phyloP scores from a whole-genome alignment of 306 rosid genomes.

The Trifolium subterraneum region DNA sequence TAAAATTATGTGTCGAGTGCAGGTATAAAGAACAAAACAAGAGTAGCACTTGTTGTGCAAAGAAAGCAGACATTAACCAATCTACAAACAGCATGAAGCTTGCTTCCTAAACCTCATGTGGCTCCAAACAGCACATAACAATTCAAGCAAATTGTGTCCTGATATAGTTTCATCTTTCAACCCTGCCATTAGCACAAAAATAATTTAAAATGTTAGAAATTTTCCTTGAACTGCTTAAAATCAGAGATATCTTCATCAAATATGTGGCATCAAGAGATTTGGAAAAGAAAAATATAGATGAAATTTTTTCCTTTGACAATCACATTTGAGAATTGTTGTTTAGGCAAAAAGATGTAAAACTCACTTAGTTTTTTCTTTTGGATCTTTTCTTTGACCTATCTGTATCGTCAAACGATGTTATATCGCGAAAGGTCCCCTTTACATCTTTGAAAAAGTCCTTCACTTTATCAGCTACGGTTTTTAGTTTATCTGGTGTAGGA shows the following conservation, averaged over 20 bases:
- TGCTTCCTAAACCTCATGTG: constrained; percentile 28
- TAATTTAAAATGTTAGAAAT: constrained; percentile 21
- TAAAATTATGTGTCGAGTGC: constrained; percentile 33
- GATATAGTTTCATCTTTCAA: constrained; percentile 47
- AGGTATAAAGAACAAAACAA: constrained; percentile 52
- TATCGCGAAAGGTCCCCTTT: constrained; percentile 84
- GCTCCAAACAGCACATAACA: constrained; percentile 41
- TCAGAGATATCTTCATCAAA: background rate
- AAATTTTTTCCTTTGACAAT: constrained; percentile 15
- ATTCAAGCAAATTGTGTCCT: constrained; percentile 39
- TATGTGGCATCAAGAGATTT: constrained; percentile 12
- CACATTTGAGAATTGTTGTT: constrained; percentile 23
- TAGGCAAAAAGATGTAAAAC: constrained; percentile 38
- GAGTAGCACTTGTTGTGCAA: constrained; percentile 42
- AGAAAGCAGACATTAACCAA: constrained; percentile 32
- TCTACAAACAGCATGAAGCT: constrained; percentile 30
- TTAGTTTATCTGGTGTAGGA: constrained; percentile 83
- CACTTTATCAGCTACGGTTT: constrained; percentile 79
- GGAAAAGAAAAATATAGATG: background rate
- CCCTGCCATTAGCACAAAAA: constrained; percentile 51
- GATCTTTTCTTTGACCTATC: constrained; percentile 57
- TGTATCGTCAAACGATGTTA: constrained; percentile 54
- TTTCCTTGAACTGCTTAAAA: constrained; percentile 8
- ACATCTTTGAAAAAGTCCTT: constrained; percentile 89
- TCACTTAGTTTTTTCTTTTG: constrained; percentile 65